phyloP scores from a whole-genome alignment of 108 stramenopile species.

The Hondaea fermentalgiana region DNA sequence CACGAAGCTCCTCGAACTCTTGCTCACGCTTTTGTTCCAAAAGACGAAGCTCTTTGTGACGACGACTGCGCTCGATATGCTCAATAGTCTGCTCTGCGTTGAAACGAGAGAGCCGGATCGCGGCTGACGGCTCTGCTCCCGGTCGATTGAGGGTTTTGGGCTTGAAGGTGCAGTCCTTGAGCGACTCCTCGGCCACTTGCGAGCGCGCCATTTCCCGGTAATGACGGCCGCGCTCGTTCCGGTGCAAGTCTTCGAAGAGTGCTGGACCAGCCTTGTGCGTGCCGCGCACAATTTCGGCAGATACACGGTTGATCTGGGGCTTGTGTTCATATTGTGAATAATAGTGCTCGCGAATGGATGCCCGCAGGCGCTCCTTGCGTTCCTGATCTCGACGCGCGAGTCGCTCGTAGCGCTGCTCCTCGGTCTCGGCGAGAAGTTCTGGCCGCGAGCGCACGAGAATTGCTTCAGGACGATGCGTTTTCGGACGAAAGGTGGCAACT shows the following conservation, averaged over 20 bases:
- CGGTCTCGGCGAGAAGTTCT: background rate
- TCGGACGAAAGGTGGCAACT: background rate
- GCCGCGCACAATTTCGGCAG: background rate
- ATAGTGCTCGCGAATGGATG: constrained; percentile 3
- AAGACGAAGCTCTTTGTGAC: background rate
- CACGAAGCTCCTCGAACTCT: background rate
- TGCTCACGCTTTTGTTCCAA: background rate
- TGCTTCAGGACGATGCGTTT: background rate
- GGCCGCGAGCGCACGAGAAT: background rate
- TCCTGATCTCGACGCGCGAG: background rate
- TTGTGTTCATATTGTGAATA: background rate
- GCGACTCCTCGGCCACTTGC: background rate
- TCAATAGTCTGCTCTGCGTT: background rate
- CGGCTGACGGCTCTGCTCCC: background rate
- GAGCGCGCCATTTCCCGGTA: background rate
- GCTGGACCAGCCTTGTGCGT: background rate
- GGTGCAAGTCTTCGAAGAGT: constrained; percentile 1
- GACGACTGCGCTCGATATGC: background rate
- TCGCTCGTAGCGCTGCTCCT: background rate
- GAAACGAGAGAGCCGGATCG: background rate
- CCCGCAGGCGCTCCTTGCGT: background rate
- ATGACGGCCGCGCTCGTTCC: background rate
- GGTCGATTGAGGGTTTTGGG: background rate
- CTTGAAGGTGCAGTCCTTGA: constrained; percentile 2
- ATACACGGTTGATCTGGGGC: background rate